Conservation (phyloP, 441 rosid species). For the Hura crepitans region DNA sequence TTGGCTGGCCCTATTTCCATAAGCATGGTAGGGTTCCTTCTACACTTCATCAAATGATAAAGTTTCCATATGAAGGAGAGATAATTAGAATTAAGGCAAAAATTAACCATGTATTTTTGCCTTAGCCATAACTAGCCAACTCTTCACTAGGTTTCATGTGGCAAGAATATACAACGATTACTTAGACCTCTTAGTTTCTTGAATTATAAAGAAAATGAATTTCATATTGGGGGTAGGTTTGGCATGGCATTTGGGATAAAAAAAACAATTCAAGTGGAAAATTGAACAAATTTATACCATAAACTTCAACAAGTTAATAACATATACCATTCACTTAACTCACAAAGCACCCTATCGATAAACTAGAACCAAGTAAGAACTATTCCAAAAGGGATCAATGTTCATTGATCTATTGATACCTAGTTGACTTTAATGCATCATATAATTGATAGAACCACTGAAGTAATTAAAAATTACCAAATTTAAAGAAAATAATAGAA, state of each 20-base stretch:
- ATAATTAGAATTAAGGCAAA: too few relatives aligned
- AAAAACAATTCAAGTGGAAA: not conserved
- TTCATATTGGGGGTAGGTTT: too few relatives aligned
- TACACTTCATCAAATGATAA: too few relatives aligned
- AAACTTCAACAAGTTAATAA: slow-evolving; percentile 15
- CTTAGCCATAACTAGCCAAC: too few relatives aligned
- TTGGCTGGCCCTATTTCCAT: too few relatives aligned
- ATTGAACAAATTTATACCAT: not conserved
- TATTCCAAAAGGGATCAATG: slow-evolving; percentile 8
- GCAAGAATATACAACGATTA: too few relatives aligned
- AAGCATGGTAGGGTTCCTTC: too few relatives aligned
- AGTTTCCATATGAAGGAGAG: too few relatives aligned
- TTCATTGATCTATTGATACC: slow-evolving; percentile 8
- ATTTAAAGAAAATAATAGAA: slow-evolving; percentile 9
- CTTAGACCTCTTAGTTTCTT: too few relatives aligned
- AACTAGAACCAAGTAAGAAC: not conserved
- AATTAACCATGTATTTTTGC: too few relatives aligned
- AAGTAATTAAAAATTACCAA: slow-evolving; percentile 7
- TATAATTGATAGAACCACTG: not conserved
- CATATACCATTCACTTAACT: not conserved
- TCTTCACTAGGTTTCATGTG: too few relatives aligned
- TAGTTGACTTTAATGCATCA: slow-evolving; percentile 15
- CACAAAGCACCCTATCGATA: not conserved
- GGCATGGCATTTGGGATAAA: not conserved
- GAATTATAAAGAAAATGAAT: too few relatives aligned